phyloP scores from a whole-genome alignment of 176 grass and related monocot genomes.

The Triticum turgidum region DNA sequence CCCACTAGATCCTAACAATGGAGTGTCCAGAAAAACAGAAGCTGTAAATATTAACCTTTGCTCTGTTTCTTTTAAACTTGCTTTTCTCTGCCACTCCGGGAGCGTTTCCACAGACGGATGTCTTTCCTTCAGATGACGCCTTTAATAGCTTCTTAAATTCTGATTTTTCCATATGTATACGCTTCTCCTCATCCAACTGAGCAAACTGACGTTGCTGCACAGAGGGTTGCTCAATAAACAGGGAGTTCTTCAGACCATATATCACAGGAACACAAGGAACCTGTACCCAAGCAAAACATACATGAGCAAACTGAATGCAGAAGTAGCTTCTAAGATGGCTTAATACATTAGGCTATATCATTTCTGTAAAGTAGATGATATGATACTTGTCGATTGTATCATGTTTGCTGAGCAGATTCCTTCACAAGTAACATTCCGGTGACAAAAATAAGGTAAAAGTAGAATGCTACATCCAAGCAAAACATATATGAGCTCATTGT shows the following conservation, averaged over 20 bases:
- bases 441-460: background rate
- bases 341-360: background rate
- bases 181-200: slow-evolving; percentile 10
- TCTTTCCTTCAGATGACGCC: background rate
- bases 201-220: slow-evolving; percentile 11
- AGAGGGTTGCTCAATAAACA: slow-evolving; percentile 16
- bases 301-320: background rate
- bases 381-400: background rate
- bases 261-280: slow-evolving; percentile 16
- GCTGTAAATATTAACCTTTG: background rate
- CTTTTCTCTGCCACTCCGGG: slow-evolving; percentile 3
- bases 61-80: slow-evolving; percentile 23
- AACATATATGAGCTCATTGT: background rate
- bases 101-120: background rate
- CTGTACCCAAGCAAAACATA: background rate
- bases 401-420: background rate
- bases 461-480: background rate
- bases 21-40: background rate
- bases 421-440: background rate
- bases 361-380: background rate
- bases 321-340: background rate
- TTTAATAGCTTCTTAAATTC: slow-evolving; percentile 21
- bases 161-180: slow-evolving; percentile 10
- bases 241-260: slow-evolving; percentile 16
- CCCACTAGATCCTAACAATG: background rate